These are phyloP conservation scores for Aegilops speltoides DNA, from an alignment of 176 grass and related monocot species.

Conservation along the genomic window DNA sequence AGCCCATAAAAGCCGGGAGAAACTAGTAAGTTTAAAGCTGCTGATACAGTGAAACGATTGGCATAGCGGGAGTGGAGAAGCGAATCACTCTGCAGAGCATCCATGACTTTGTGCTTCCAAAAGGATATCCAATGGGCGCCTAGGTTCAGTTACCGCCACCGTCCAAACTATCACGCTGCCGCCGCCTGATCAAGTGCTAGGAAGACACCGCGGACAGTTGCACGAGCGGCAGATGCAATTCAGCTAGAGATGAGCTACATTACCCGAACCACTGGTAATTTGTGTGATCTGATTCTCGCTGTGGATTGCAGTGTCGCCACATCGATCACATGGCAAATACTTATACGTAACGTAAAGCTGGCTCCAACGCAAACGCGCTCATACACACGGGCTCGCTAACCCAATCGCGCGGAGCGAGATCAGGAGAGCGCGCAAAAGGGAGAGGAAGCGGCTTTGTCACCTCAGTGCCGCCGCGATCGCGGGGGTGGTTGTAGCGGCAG, in stretches of 20 bases:
- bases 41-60: not conserved
- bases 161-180: not conserved
- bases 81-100: not conserved
- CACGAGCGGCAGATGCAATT: not conserved
- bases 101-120: not conserved
- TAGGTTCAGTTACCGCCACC: not conserved
- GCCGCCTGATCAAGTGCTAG: not conserved
- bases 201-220: not conserved
- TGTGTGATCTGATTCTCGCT: not conserved
- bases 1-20: constrained; percentile 24
- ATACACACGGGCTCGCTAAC: not conserved
- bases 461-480: constrained; percentile 53
- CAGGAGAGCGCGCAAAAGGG: constrained; percentile 3
- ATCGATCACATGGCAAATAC: not conserved
- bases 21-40: constrained; percentile 18
- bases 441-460: constrained; percentile 25
- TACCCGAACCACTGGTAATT: constrained; percentile 15
- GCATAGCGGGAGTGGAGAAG: not conserved
- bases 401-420: constrained; percentile 13
- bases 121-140: not conserved
- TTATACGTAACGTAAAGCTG: not conserved
- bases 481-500: constrained; percentile 97
- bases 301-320: not conserved
- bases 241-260: constrained; percentile 34
- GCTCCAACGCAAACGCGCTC: not conserved